Base-by-base conservation (phyloP, 1,139 yeast genomes). In the Scheffersomyces lignicola region DNA sequence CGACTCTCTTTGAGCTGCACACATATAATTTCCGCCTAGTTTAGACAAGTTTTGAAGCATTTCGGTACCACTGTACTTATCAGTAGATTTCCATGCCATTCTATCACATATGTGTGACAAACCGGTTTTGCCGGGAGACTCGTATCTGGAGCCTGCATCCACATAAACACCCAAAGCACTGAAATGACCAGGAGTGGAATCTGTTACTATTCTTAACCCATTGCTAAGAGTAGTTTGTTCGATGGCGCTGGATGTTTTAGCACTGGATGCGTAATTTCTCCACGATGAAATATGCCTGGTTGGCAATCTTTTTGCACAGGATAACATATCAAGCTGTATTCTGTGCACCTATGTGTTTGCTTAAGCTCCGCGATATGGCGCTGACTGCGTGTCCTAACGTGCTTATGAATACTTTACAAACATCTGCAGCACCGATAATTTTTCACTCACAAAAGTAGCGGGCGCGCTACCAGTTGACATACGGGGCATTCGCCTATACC, bases 1-100 rank as follows among this genome's bases (percentile, higher is more conserved):
- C 4, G 94, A 78, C 56, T 92, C 98, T 53, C 98, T 73, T 18
- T 95, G 87, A 1, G 96, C 87, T 1, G 96, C 83, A 54, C 96
- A 86, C 80, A 88, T 90, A 60, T 85, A 89, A 58, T 90, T 92
- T 9, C 98, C 98, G 29, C 98, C 98, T 37, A 92, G 62, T 34
- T 79, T 70, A 37, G 88, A 89, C 45, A 92, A 68, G 24, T 76
- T 74, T 46, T 84, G 84, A 48, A 86, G 73, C 88, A 92, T 86
- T 39, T 83, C 76, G 24, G 73, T 62, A 3, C 89, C 90, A 2
- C 78, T 52, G 40, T 76, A 69, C 37, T 76, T 67, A 31, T 70
- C 61, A 0, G 97, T 88, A 5, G 94, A 78, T 58, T 83, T 86
- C 76, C 87, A 92, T 0, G 97, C 92, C 54, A 92, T 60, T 40